Evolutionary conservation across 1,284 basidiomycete species (phyloP), one percentile per base, ranked within the genome.

Genomic region (Exobasidium rhododendri): DNA sequence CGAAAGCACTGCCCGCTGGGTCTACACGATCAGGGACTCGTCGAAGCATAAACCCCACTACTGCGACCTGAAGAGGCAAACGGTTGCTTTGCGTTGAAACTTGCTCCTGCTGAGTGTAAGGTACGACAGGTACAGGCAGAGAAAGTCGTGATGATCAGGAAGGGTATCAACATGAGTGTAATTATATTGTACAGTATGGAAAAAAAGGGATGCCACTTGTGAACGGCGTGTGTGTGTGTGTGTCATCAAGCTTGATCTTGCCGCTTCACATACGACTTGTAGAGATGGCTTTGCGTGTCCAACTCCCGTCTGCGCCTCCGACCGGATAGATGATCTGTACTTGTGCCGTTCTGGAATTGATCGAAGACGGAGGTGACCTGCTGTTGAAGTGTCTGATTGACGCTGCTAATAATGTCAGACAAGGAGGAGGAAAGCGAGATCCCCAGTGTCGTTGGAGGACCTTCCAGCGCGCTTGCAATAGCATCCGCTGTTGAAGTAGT

Each of bases 271-370:
- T n/a, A n/a, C n/a, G n/a, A n/a, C n/a, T n/a, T n/a, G n/a, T n/a
- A n/a, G n/a, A n/a, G n/a, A n/a, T n/a, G n/a, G n/a, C n/a, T n/a
- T n/a, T n/a, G n/a, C n/a, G n/a, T n/a, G n/a, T n/a, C n/a, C n/a
- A 40, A 40, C 7, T 7, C 35, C 7, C 35, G 35, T 40, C 17
- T 40, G 17, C 35, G 35, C 17, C 17, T 40, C 7, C 35, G 35
- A 40, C 52, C 52, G 3, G 40, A 55, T 3, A 55, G 52, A 44
- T 55, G 52, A 20, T 55, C 52, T 6, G 52, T 55, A 17, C 13
- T 26, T 22, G 31, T 32, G 24, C 85, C 46, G 81, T 79, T 6
- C 87, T 83, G 1, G 85, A 84, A 28, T 74, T 70, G 62, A 87
- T 83, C 28, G 73, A 81, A n/a, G 2, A 28, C 24, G 17, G 11